Evolutionary conservation across 148 eudicot species (phyloP).

Genomic region (Rhododendron griersonianum): DNA sequence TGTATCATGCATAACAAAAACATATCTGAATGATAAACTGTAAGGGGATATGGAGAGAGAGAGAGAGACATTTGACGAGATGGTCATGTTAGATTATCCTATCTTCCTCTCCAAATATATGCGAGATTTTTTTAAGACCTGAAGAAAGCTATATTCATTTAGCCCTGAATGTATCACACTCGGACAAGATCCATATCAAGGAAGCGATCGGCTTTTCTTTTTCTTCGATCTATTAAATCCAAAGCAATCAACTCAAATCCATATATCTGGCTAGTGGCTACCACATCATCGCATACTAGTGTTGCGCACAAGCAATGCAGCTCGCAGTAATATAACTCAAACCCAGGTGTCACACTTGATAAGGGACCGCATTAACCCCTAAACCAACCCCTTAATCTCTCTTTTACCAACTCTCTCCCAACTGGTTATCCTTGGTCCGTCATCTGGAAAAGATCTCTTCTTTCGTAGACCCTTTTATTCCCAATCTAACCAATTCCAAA

Average conservation of each 20-base stretch:
- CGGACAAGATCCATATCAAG: not conserved
- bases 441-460: not conserved
- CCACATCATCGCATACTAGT: not conserved
- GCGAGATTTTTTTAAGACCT: not conserved
- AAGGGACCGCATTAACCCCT: not conserved
- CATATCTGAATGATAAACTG: not conserved
- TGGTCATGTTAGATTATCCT: not conserved
- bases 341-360: not conserved
- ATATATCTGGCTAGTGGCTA: not conserved
- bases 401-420: not conserved
- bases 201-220: not conserved
- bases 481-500: not conserved
- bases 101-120: not conserved
- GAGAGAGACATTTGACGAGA: not conserved
- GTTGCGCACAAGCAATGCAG: not conserved
- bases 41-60: not conserved
- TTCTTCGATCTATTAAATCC: not conserved
- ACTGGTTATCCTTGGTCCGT: not conserved
- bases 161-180: not conserved
- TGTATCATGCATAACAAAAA: slow-evolving; percentile 1
- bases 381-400: not conserved
- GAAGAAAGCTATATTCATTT: not conserved
- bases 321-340: not conserved
- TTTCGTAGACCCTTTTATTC: not conserved
- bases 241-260: not conserved